Percentiles rank a stretch among this genome's conserved stretches.
phyloP scores from a whole-genome alignment of 768 basidiomycete genomes.

The Hygrophorus pudorinus region DNA sequence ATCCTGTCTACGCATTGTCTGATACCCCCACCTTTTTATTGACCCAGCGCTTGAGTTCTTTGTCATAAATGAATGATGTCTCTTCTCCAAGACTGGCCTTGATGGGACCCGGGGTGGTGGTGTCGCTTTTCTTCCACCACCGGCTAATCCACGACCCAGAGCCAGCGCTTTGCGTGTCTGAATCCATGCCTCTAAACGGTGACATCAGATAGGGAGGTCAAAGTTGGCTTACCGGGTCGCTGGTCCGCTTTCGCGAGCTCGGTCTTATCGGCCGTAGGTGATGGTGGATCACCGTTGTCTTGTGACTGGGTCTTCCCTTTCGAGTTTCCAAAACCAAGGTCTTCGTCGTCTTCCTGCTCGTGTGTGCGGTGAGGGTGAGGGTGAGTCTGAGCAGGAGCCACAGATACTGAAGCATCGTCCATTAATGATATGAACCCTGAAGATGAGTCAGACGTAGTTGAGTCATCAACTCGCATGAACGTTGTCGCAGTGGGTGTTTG shows the following conservation, averaged over 20 bases:
- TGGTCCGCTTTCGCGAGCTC: constrained; percentile 14
- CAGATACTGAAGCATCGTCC: constrained; percentile 46
- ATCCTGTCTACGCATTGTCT: background rate
- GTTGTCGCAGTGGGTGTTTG: constrained; percentile 61
- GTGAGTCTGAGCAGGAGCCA: constrained; percentile 18
- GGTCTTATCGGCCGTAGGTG: constrained; percentile 12
- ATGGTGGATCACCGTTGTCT: constrained; percentile 17
- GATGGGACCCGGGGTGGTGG: constrained; percentile 60
- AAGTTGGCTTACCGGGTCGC: constrained; percentile 18
- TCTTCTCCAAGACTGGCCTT: constrained; percentile 92
- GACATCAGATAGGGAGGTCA: background rate
- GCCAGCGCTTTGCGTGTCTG: constrained; percentile 19
- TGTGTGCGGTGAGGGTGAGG: constrained; percentile 7
- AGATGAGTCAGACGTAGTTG: constrained; percentile 27
- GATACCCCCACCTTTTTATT: constrained; percentile 67
- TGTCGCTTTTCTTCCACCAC: constrained; percentile 68
- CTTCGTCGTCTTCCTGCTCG: constrained; percentile 48
- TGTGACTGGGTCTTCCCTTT: constrained; percentile 31
- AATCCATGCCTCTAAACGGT: background rate
- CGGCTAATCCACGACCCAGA: constrained; percentile 71
- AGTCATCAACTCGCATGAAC: constrained; percentile 48
- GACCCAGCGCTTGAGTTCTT: constrained; percentile 93
- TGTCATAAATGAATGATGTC: constrained; percentile 85
- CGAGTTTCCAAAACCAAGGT: constrained; percentile 82
- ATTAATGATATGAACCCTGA: constrained; percentile 78